Conservation (phyloP, 2,329 filamentous ascomycete species). For the Plectosphaerella sp. region DNA sequence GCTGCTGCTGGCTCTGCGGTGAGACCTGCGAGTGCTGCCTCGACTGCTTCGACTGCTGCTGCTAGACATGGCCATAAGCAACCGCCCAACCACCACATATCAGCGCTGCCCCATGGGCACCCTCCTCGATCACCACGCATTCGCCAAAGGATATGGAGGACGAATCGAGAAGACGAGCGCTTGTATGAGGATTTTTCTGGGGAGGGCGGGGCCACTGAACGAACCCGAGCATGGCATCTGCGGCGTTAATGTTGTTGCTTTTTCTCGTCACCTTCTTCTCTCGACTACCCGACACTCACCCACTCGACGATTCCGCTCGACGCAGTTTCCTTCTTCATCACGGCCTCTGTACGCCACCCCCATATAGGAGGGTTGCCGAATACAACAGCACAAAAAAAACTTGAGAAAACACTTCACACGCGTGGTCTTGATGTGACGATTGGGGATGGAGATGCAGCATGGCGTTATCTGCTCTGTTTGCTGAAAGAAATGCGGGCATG, state of each 20-base stretch:
- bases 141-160: not conserved
- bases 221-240: not conserved
- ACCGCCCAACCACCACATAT: not conserved
- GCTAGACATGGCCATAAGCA: conserved; percentile 15
- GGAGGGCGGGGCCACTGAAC: not conserved
- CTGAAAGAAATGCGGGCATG: not conserved
- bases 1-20: conserved; percentile 39
- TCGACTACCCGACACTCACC: not conserved
- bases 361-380: not conserved
- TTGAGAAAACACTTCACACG: too few relatives aligned
- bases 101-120: not conserved
- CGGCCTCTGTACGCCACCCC: not conserved
- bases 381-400: not conserved
- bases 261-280: not conserved
- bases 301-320: conserved; percentile 1
- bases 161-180: not conserved
- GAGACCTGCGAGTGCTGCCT: conserved; percentile 39
- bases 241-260: not conserved
- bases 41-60: conserved; percentile 35
- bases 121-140: not conserved
- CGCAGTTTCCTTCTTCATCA: not conserved
- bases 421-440: too few relatives aligned
- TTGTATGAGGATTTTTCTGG: not conserved
- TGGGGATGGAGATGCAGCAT: not conserved
- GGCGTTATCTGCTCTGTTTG: not conserved